Evolutionary conservation across 2,329 filamentous ascomycete genomes (phyloP), one percentile per base, ranked within the genome.

Genomic region (Tolypocladium sp.): DNA sequence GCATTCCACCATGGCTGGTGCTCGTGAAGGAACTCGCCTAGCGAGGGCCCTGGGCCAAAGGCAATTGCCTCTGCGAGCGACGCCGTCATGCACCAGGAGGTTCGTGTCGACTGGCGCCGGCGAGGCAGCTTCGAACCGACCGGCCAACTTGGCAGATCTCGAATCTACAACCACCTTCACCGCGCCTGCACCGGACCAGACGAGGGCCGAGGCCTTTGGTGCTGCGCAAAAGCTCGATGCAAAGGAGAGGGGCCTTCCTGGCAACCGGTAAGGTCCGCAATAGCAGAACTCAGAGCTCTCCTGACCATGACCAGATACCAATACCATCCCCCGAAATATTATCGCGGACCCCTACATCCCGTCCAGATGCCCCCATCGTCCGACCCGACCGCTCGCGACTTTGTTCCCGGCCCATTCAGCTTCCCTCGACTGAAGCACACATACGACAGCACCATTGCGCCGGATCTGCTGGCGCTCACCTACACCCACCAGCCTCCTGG

Each of bases 281-380:
- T 15, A 4, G 27, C 6, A 55, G 20, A 27, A n/a, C 10, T 25
- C 38, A 58, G 46, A 17, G 57, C 38, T 49, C 52, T 42, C 54
- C 61, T 61, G 20, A 61, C 61, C 35, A 44, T 27, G 8, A 27
- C 30, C 62, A 96, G 93, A 82, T 99, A 97, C 78, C 90, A 96
- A 76, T 97, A 89, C 75, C 91, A 92, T 64, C 88, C 93, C 56
- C 94, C 94, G 63, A 94, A 93, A 77, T 99, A 92, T 82, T 87
- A 96, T 74, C 90, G 93, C 69, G 94, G 94, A 59, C 92, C 92
- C 63, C 82, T 97, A 30, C 92, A 97, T 72, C 94, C 94, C 56
- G 86, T 97, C 69, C 91, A 96, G 77, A 90, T 91, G 60, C 93
- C 91, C n/a, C 82, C 86, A 44, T 83, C 87, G 57, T 94, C 92